Evolutionary conservation across 257 asterid species (phyloP).

Genomic region (Haberlea rhodopensis): DNA sequence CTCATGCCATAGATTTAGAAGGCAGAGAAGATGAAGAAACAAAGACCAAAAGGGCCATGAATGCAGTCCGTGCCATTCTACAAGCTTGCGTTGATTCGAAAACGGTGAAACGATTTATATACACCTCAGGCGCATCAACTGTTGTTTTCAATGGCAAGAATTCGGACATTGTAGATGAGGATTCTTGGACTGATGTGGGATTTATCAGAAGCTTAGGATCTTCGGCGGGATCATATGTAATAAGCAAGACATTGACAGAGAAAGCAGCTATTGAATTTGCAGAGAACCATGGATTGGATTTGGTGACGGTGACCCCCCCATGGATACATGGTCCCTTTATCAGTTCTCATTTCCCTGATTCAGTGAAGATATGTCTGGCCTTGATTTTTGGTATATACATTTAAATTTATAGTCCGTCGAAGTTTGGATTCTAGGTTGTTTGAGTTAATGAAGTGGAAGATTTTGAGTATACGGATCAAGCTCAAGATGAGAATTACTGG

Average conservation of each 20-base stretch:
- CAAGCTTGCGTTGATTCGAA: slow-evolving; percentile 19
- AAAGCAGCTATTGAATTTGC: slow-evolving; percentile 20
- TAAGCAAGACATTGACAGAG: slow-evolving; percentile 21
- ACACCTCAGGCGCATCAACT: slow-evolving; percentile 18
- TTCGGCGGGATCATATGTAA: slow-evolving; percentile 1
- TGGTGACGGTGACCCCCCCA: slow-evolving; percentile 7
- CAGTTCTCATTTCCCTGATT: slow-evolving; percentile 4
- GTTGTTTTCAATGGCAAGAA: not conserved
- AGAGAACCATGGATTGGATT: slow-evolving; percentile 2
- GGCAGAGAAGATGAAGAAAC: not conserved
- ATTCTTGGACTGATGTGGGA: slow-evolving; percentile 13
- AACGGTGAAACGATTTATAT: slow-evolving; percentile 18
- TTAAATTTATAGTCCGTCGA: too few species aligned
- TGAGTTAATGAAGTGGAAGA: too few species aligned
- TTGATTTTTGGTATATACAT: slow-evolving; percentile 10
- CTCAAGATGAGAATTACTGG: too few species aligned
- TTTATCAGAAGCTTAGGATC: not conserved
- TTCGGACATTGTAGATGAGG: not conserved
- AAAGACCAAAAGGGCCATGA: not conserved
- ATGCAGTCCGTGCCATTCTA: slow-evolving; percentile 7
- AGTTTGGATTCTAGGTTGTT: too few species aligned
- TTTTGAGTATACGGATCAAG: too few species aligned
- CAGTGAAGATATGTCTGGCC: slow-evolving; percentile 10
- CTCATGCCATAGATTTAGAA: slow-evolving; percentile 1
- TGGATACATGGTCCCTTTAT: slow-evolving; percentile 23